phyloP scores from a whole-genome alignment of 495 filamentous ascomycete genomes.

The Trichocladium uniseriatum region DNA sequence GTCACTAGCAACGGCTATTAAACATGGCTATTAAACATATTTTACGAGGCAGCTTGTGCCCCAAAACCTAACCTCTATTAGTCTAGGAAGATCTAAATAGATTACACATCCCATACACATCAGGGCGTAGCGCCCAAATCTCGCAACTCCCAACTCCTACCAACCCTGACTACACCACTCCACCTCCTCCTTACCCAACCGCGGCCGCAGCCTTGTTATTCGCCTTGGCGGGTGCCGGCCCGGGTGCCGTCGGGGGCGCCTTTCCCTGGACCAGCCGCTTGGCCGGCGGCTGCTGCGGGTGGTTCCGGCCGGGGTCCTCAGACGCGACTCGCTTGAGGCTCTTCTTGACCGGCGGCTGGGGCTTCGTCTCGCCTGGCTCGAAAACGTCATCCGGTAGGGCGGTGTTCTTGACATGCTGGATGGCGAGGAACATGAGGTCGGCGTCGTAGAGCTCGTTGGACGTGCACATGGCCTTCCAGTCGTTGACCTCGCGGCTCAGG shows the following conservation, averaged over 20 bases:
- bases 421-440: slow-evolving; percentile 50
- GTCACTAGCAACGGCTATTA: too few relatives aligned
- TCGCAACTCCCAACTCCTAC: background rate
- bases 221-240: background rate
- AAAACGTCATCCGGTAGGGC: slow-evolving; percentile 88
- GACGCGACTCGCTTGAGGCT: slow-evolving; percentile 23
- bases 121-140: background rate
- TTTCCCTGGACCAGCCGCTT: slow-evolving; percentile 1
- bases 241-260: background rate
- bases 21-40: too few relatives aligned
- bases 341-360: slow-evolving; percentile 53
- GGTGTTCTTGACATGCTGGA: slow-evolving; percentile 69
- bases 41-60: slow-evolving; percentile 30
- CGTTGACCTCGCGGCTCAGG: slow-evolving; percentile 60
- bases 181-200: background rate
- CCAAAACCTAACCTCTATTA: slow-evolving; percentile 27
- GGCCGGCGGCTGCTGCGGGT: background rate
- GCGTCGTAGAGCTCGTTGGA: slow-evolving; percentile 55
- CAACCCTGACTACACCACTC: background rate
- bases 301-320: slow-evolving; percentile 6
- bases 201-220: background rate
- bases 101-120: slow-evolving; percentile 12
- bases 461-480: slow-evolving; percentile 63
- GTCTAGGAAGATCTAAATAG: slow-evolving; percentile 20
- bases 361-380: slow-evolving; percentile 64